These are phyloP conservation scores for Chalaropsis thielavioides DNA, from an alignment of 2,329 filamentous ascomycete genomes.

Conservation along the genomic window DNA sequence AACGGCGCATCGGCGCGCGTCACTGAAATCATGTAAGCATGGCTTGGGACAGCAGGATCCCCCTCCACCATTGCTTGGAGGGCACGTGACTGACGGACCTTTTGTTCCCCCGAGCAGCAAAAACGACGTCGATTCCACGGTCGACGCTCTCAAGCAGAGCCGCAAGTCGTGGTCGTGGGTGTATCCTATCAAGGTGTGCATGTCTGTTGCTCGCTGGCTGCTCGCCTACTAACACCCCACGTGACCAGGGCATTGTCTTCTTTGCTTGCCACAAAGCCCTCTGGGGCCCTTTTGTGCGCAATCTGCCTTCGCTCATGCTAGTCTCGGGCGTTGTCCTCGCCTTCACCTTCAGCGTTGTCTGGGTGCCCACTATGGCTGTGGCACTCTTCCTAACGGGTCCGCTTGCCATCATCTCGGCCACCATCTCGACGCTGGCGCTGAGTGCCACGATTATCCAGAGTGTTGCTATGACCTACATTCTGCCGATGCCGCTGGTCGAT, in stretches of 20 bases:
- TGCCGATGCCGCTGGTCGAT: constrained; percentile 71
- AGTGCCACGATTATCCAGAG: constrained; percentile 44
- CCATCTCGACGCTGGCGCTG: constrained; percentile 51
- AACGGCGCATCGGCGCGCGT: not conserved
- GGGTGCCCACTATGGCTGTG: constrained; percentile 68
- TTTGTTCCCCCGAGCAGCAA: constrained; percentile 1
- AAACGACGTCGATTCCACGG: constrained; percentile 7
- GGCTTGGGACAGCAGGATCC: not conserved
- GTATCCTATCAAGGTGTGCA: constrained; percentile 63
- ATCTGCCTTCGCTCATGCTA: constrained; percentile 45
- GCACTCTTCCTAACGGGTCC: constrained; percentile 77
- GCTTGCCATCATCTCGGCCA: constrained; percentile 57
- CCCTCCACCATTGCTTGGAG: too few species aligned
- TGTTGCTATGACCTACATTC: constrained; percentile 53
- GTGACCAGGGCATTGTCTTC: constrained; percentile 42
- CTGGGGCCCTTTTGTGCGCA: constrained; percentile 44
- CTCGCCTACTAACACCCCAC: not conserved
- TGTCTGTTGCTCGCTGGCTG: not conserved
- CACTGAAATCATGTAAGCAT: constrained; percentile 9
- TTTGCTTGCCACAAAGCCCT: constrained; percentile 40
- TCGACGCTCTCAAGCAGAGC: constrained; percentile 7
- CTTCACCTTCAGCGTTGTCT: constrained; percentile 79
- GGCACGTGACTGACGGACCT: too few species aligned
- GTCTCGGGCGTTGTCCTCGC: constrained; percentile 59
- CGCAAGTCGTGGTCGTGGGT: constrained; percentile 25